These are phyloP conservation scores for Aegilops tauschii DNA, from an alignment of 176 grass and related monocot genomes.

Conservation along the genomic window DNA sequence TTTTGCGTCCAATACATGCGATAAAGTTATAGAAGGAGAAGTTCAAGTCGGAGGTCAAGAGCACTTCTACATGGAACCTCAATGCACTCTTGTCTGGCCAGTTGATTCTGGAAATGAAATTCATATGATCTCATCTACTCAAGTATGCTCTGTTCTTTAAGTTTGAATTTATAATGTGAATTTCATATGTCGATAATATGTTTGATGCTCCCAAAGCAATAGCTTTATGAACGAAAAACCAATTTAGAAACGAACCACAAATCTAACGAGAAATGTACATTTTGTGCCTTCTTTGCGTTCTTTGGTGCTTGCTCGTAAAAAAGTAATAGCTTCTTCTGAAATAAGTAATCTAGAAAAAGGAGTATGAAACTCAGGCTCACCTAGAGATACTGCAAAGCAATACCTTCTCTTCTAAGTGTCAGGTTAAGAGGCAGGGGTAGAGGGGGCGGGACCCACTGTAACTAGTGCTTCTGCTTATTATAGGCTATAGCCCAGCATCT, in stretches of 20 bases:
- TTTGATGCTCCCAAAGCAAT: neutral
- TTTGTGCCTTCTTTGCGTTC: too few species aligned
- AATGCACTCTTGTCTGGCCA: slow-evolving; percentile 79
- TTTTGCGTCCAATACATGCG: slow-evolving; percentile 55
- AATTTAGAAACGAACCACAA: too few species aligned
- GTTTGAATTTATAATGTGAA: neutral
- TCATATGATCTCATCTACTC: slow-evolving; percentile 97
- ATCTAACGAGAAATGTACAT: too few species aligned
- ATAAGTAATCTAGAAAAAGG: neutral
- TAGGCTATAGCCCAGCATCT: neutral
- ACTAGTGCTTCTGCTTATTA: neutral
- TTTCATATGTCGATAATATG: neutral
- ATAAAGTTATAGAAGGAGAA: slow-evolving; percentile 69
- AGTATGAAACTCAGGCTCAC: neutral
- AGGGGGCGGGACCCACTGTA: neutral
- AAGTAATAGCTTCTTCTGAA: too few species aligned
- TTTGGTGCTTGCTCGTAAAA: too few species aligned
- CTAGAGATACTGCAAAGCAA: neutral
- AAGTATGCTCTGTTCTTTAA: slow-evolving; percentile 54
- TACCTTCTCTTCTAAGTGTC: neutral
- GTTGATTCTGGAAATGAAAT: slow-evolving; percentile 95
- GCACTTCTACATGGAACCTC: slow-evolving; percentile 96
- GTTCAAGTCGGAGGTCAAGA: slow-evolving; percentile 88
- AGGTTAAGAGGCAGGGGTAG: neutral
- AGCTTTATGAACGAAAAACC: neutral